Base-by-base conservation (phyloP, 1,284 basidiomycete species). In the Tylopilus sp. region DNA sequence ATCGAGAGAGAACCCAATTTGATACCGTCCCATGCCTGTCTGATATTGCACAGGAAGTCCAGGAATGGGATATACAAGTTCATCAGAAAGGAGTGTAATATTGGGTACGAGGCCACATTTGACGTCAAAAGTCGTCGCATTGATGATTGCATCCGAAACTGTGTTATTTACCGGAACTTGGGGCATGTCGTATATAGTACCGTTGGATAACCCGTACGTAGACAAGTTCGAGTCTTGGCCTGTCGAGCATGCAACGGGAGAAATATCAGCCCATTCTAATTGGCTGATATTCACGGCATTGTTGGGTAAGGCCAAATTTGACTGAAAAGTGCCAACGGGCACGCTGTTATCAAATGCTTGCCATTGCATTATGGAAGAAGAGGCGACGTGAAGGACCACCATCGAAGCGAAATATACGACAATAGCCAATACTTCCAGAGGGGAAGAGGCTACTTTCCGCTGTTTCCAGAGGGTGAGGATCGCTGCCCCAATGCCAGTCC, bases 331-430 rank as follows among this genome's bases (percentile, higher is more conserved):
- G 4, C 51, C 44, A 2, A 1, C 33, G 1, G 59, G 59, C 6
- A 51, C 54, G 16, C n/a, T 61, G 19, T 67, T 61, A 12, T n/a
- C 44, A 24, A 61, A 63, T 1, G 68, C 51, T 18, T 51, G 63
- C 24, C 70, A 69, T 33, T 70, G 36, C 68, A 69, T 67, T 51
- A 68, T 70, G n/a, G 68, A 54, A 9, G 61, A 38, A 6, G 68
- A 63, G 15, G 57, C 22, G n/a, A 67, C 60, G 0, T 69, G 68
- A 6, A 70, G 53, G 13, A 59, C 26, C 67, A 22, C 32, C 61
- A 68, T 55, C 22, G 44, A 47, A 47, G 29, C 52, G 5, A 70
- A 39, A 5, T 69, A 69, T 9, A 18, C 44, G 7, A 15, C 24
- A 10, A 71, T 54, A 47, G 62, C 69, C 19, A 70, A 16, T 1